phyloP scores from a whole-genome alignment of 1,284 basidiomycete species.

The Schizopora paradoxa region DNA sequence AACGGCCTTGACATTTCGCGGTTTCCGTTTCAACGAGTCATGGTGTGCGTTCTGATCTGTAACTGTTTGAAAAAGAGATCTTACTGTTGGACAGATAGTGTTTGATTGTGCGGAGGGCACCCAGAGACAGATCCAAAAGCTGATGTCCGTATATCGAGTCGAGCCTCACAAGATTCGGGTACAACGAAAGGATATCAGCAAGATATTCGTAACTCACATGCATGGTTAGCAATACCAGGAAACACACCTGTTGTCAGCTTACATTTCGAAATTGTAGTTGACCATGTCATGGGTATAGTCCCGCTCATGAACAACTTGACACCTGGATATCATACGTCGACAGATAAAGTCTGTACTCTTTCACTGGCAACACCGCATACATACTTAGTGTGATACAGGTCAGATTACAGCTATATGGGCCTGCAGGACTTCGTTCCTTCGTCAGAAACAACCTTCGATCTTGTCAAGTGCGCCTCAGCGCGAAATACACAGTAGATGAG shows the following conservation, averaged over 20 bases:
- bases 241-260: background rate
- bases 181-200: slow-evolving; percentile 50
- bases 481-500: slow-evolving; percentile 81
- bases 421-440: slow-evolving; percentile 72
- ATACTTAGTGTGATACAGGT: slow-evolving; percentile 33
- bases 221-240: slow-evolving; percentile 47
- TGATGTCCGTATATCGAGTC: too few relatives aligned
- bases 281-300: slow-evolving; percentile 78
- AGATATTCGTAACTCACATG: slow-evolving; percentile 87
- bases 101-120: slow-evolving; percentile 88
- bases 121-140: slow-evolving; percentile 48
- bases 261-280: slow-evolving; percentile 40
- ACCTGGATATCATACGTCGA: slow-evolving; percentile 4
- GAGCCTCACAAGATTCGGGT: too few relatives aligned
- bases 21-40: slow-evolving; percentile 19
- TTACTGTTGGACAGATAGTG: slow-evolving; percentile 40
- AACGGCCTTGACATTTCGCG: slow-evolving; percentile 63
- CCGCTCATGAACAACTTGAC: slow-evolving; percentile 67
- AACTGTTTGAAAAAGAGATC: too few relatives aligned
- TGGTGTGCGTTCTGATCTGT: background rate
- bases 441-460: slow-evolving; percentile 67
- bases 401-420: slow-evolving; percentile 76
- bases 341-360: background rate
- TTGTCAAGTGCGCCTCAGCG: slow-evolving; percentile 59
- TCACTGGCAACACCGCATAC: background rate